Conservation (phyloP, 73 alveolate genomes). For the Paraurostyla sp. region DNA sequence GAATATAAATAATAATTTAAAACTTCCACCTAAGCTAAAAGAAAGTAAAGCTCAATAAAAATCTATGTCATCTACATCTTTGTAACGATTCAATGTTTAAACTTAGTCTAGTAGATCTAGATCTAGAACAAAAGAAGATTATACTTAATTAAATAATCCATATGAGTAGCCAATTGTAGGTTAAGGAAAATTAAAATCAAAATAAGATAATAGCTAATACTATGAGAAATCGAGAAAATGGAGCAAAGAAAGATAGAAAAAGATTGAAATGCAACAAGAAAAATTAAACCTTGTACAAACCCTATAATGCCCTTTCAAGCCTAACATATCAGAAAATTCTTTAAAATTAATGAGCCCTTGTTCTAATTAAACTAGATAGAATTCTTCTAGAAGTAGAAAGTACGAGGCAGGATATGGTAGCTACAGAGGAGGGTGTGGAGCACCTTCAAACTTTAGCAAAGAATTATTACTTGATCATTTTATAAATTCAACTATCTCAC, state of each 20-base stretch:
- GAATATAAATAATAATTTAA: too few relatives aligned
- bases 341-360: constrained; percentile 25
- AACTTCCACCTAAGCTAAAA: constrained; percentile 8
- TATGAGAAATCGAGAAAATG: constrained; percentile 19
- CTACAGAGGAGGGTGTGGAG: neutral
- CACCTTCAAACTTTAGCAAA: neutral
- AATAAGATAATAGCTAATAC: neutral
- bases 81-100: neutral
- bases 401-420: neutral
- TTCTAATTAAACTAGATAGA: neutral
- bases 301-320: constrained; percentile 35
- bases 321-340: constrained; percentile 7
- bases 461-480: neutral
- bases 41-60: too few relatives aligned
- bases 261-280: constrained; percentile 29
- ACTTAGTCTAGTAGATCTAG: constrained; percentile 4
- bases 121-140: constrained; percentile 22
- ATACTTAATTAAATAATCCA: neutral
- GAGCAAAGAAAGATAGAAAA: constrained; percentile 25
- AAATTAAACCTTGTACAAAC: neutral
- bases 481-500: neutral
- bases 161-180: neutral
- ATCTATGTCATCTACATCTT: too few relatives aligned
- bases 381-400: neutral
- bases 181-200: neutral